These are phyloP conservation scores for Auxenochlorella pyrenoidosa DNA, from an alignment of 139 green algal species.

Conservation along the genomic window DNA sequence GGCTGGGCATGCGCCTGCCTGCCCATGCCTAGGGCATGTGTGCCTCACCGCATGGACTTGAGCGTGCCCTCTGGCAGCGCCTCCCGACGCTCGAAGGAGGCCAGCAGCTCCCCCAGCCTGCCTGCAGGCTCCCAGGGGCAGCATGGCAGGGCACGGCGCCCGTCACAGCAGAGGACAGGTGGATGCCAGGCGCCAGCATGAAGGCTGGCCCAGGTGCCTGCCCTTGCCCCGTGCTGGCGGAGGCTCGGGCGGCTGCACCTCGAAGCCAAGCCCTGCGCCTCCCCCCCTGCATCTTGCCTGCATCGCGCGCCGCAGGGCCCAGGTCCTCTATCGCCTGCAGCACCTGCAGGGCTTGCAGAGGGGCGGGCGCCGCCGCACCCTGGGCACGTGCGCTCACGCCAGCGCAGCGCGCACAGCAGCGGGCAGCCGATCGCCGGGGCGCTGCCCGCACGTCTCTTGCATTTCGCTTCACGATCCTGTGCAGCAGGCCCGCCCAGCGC, in stretches of 20 bases:
- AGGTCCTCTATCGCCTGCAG: slow-evolving; percentile 16
- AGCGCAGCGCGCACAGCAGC: background rate
- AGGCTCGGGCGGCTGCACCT: too few species aligned
- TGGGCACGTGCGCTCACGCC: background rate
- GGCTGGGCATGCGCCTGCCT: background rate
- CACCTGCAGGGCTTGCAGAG: slow-evolving; percentile 32
- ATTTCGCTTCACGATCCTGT: too few species aligned
- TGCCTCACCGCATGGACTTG: background rate
- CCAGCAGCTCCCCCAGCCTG: slow-evolving; percentile 26
- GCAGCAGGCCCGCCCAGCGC: too few species aligned
- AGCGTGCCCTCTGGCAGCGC: slow-evolving; percentile 21
- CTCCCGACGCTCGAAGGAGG: slow-evolving; percentile 32
- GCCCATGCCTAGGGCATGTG: background rate
- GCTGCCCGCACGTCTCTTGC: too few species aligned
- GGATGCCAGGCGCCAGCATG: background rate
- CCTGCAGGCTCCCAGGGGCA: background rate
- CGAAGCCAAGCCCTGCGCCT: too few species aligned
- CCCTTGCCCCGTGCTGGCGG: too few species aligned
- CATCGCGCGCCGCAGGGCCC: slow-evolving; percentile 11
- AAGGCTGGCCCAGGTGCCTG: too few species aligned
- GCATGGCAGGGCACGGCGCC: too few species aligned
- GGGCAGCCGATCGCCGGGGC: too few species aligned
- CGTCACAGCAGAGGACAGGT: too few species aligned
- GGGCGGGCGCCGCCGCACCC: too few species aligned
- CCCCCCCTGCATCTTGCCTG: background rate